Evolutionary conservation across 2,329 filamentous ascomycete species (phyloP).

Genomic region (Lasiodiplodia theobromae): DNA sequence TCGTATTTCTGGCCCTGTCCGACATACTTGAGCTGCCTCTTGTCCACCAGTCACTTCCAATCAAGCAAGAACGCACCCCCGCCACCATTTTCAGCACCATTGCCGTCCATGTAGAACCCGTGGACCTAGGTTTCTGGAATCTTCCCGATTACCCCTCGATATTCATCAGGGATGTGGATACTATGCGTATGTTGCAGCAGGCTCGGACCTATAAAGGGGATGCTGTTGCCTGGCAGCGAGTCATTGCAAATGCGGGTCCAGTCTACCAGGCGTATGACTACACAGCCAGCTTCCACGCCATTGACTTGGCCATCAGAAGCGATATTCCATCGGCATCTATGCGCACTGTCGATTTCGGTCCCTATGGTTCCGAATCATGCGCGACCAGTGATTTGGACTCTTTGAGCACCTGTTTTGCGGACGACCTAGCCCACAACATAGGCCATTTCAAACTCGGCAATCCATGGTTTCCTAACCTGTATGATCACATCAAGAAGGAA

Average conservation of each 20-base stretch:
- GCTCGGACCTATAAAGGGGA: not conserved
- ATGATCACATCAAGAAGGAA: not conserved
- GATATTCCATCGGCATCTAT: not conserved
- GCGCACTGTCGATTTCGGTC: not conserved
- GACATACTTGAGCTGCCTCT: not conserved
- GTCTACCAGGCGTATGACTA: conserved; percentile 12
- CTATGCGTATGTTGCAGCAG: not conserved
- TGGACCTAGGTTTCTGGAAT: not conserved
- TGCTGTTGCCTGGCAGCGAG: not conserved
- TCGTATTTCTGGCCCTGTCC: not conserved
- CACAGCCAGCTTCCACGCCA: not conserved
- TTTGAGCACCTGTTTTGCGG: conserved; percentile 1
- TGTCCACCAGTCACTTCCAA: not conserved
- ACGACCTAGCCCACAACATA: not conserved
- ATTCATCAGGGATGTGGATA: not conserved
- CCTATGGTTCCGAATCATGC: not conserved
- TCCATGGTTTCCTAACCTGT: not conserved
- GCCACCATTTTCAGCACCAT: not conserved
- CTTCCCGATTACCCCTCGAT: not conserved
- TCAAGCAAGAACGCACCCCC: not conserved
- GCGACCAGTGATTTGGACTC: not conserved
- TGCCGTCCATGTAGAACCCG: not conserved
- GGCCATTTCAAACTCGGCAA: not conserved
- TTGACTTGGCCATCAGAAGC: not conserved
- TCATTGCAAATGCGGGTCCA: not conserved